These are phyloP conservation scores for Puccinellia tenuiflora DNA, from an alignment of 176 grass and related monocot species.

Conservation along the genomic window DNA sequence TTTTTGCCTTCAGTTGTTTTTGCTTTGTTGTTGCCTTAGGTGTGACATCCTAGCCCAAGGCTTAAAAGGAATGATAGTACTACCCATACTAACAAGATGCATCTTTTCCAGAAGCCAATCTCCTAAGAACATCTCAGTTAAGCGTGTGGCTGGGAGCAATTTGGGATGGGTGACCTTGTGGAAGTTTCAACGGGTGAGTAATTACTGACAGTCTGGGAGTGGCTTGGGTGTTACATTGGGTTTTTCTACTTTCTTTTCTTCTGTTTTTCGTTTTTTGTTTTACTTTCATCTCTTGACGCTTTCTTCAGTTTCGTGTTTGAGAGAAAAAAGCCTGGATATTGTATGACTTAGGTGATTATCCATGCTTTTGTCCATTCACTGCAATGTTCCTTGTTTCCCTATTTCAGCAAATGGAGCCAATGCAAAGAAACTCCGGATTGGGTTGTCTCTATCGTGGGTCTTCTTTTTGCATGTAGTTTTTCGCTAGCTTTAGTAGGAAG, in stretches of 20 bases:
- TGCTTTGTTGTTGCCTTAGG: neutral
- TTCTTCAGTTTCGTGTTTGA: neutral
- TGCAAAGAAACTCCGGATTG: slow-evolving; percentile 68
- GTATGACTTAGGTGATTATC: neutral
- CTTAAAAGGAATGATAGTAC: neutral
- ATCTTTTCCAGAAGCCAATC: neutral
- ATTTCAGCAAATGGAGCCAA: slow-evolving; percentile 69
- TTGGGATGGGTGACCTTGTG: neutral
- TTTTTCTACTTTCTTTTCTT: neutral
- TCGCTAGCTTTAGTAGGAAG: slow-evolving; percentile 14
- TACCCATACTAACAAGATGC: neutral
- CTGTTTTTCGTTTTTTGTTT: neutral
- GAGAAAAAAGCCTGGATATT: neutral
- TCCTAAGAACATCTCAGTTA: neutral
- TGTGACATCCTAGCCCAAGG: neutral
- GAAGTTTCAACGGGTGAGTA: neutral
- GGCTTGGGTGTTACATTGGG: neutral
- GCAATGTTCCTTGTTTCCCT: slow-evolving; percentile 24
- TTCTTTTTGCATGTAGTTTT: slow-evolving; percentile 84
- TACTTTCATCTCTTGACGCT: neutral
- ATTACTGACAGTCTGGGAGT: neutral
- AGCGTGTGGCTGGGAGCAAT: neutral
- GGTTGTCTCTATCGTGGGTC: slow-evolving; percentile 90
- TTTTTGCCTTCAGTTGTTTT: neutral
- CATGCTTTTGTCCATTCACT: slow-evolving; percentile 11